Percentiles rank a stretch among this genome's conserved stretches.
Conservation (phyloP, 2,329 filamentous ascomycete species). For the Stagonosporopsis vannaccii region DNA sequence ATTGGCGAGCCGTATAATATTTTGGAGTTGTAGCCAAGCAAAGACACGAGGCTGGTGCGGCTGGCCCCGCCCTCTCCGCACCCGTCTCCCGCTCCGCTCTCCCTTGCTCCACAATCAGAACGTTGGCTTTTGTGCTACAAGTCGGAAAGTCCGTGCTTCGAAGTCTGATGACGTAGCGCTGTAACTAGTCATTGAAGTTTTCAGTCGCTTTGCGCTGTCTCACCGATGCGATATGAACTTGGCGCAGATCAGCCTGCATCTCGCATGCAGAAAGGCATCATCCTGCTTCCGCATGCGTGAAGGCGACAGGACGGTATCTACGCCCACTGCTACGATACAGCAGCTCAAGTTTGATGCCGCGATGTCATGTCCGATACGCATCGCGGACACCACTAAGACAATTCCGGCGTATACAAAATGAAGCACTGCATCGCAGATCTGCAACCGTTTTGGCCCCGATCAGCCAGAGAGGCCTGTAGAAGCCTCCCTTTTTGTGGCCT, state of each 20-base stretch:
- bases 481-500: neutral
- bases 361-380: neutral
- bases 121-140: neutral
- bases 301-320: neutral
- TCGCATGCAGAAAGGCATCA: neutral
- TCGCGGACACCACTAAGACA: too few relatives aligned
- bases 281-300: neutral
- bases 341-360: neutral
- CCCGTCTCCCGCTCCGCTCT: neutral
- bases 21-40: too few relatives aligned
- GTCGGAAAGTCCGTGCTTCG: neutral
- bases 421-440: neutral
- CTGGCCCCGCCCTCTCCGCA: too few relatives aligned
- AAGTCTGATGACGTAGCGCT: neutral
- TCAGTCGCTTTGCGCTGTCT: neutral
- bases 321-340: neutral
- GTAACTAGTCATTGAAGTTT: neutral
- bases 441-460: neutral
- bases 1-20: too few relatives aligned
- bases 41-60: too few relatives aligned
- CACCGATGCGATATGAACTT: neutral
- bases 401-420: neutral
- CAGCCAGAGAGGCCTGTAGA: neutral
- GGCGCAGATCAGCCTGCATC: neutral
- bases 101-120: neutral